phyloP scores from a whole-genome alignment of 2,329 filamentous ascomycete species.

The Hymenotorrendiella dingleyae region DNA sequence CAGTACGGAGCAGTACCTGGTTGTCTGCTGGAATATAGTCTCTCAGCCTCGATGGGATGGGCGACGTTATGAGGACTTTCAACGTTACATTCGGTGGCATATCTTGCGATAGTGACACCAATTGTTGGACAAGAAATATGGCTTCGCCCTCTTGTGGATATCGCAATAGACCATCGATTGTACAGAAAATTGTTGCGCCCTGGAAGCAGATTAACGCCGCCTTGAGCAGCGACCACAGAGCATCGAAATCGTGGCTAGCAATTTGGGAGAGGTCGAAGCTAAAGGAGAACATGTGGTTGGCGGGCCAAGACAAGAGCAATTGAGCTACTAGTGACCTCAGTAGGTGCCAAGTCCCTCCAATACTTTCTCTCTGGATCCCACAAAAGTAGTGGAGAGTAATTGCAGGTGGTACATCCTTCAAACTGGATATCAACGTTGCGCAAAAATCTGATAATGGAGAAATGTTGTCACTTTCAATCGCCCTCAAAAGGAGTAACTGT shows the following conservation, averaged over 20 bases:
- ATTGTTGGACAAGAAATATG: neutral
- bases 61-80: neutral
- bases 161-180: neutral
- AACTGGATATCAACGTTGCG: neutral
- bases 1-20: neutral
- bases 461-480: neutral
- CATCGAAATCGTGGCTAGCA: neutral
- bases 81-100: neutral
- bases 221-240: neutral
- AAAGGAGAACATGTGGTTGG: neutral
- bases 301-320: neutral
- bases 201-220: neutral
- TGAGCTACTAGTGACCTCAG: neutral
- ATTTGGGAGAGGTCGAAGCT: neutral
- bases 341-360: neutral
- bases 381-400: neutral
- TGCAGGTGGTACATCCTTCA: neutral
- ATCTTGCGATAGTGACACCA: neutral
- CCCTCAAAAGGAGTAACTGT: neutral
- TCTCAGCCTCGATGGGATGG: neutral
- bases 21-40: neutral
- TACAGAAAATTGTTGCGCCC: neutral
- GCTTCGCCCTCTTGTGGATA: neutral
- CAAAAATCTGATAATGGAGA: neutral
- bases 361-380: neutral